A percentile compares a stretch with the other conserved stretches of the same genome.
These are phyloP conservation scores for Neolecta irregularis DNA, from an alignment of 1,139 yeast genomes.

Conservation along the genomic window DNA sequence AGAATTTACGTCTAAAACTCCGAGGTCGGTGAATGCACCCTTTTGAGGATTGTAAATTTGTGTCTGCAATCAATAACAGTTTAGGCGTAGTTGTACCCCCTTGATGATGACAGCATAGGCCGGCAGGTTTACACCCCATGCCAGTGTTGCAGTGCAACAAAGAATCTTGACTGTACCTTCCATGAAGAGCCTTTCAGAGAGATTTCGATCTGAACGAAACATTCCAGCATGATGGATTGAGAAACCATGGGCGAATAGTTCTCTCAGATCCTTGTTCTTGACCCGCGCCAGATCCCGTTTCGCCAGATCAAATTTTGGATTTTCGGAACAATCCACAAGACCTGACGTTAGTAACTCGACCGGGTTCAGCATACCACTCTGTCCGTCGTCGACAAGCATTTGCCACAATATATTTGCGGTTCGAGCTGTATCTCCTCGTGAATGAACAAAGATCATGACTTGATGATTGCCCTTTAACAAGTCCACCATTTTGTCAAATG, in stretches of 20 bases:
- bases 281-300: slow-evolving; percentile 57
- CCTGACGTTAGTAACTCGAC: slow-evolving; percentile 16
- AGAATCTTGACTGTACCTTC: slow-evolving; percentile 77
- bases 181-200: slow-evolving; percentile 76
- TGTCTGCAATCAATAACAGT: slow-evolving; percentile 27
- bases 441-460: slow-evolving; percentile 94
- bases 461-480: slow-evolving; percentile 61
- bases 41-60: slow-evolving; percentile 88
- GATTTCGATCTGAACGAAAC: slow-evolving; percentile 77
- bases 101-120: slow-evolving; percentile 95
- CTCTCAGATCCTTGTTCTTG: slow-evolving; percentile 65
- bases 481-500: slow-evolving; percentile 62
- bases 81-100: slow-evolving; percentile 29
- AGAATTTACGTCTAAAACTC: slow-evolving; percentile 59
- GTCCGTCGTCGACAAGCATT: slow-evolving; percentile 50
- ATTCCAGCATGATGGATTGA: slow-evolving; percentile 98
- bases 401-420: slow-evolving; percentile 60
- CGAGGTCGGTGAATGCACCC: slow-evolving; percentile 87
- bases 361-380: slow-evolving; percentile 15
- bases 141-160: slow-evolving; percentile 93
- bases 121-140: slow-evolving; percentile 98
- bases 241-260: slow-evolving; percentile 66
- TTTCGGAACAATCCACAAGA: slow-evolving; percentile 47
- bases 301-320: slow-evolving; percentile 33
- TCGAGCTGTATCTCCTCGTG: slow-evolving; percentile 80